phyloP scores from a whole-genome alignment of 2,329 filamentous ascomycete species.

The Neoarthrinium moseri region DNA sequence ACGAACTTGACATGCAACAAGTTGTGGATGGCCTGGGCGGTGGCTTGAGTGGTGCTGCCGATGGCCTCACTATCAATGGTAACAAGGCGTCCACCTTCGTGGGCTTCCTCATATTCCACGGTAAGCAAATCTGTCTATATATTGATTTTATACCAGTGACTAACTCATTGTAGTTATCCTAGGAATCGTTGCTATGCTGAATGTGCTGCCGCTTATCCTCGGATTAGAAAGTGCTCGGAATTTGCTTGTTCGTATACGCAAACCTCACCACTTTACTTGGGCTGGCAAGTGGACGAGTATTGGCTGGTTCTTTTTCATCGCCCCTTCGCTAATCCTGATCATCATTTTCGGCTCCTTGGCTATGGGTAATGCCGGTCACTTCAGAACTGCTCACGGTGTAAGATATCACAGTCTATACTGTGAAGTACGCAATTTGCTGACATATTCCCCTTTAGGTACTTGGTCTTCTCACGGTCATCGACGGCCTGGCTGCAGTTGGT shows the following conservation, averaged over 20 bases:
- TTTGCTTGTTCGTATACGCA: conserved; percentile 21
- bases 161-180: conserved; percentile 18
- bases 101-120: conserved; percentile 22
- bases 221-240: conserved; percentile 24
- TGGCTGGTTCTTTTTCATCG: conserved; percentile 23
- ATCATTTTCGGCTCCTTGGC: conserved; percentile 26
- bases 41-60: conserved; percentile 11
- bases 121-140: conserved; percentile 15
- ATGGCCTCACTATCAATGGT: conserved; percentile 17
- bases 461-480: conserved; percentile 23
- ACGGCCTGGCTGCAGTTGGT: conserved; percentile 20
- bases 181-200: conserved; percentile 22
- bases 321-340: conserved; percentile 21
- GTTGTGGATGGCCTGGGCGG: conserved; percentile 16
- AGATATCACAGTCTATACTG: too few relatives aligned
- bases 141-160: neutral
- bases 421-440: too few relatives aligned
- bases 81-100: conserved; percentile 17
- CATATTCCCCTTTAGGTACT: conserved; percentile 21
- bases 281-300: conserved; percentile 21
- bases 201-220: conserved; percentile 25
- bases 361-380: conserved; percentile 20
- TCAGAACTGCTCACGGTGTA: conserved; percentile 28
- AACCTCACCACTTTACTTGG: conserved; percentile 20
- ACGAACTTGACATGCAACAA: conserved; percentile 21